Percentiles rank a stretch among this genome's conserved stretches.
These are phyloP conservation scores for Lepraria neglecta DNA, from an alignment of 495 filamentous ascomycete genomes.

Conservation along the genomic window DNA sequence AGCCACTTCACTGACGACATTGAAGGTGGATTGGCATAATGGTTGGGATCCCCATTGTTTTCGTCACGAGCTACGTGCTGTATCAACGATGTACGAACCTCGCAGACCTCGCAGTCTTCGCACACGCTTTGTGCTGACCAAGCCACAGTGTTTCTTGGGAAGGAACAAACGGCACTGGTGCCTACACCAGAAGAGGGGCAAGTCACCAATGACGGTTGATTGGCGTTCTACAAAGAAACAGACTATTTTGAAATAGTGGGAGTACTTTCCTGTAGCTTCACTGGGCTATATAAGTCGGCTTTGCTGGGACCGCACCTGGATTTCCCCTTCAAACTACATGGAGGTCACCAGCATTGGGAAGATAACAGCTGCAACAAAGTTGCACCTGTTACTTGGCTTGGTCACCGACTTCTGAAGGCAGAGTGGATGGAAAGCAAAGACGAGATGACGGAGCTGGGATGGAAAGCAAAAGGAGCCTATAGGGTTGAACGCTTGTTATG, in stretches of 20 bases:
- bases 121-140: background rate
- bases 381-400: no score
- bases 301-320: background rate
- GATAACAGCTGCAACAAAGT: no score
- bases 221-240: background rate
- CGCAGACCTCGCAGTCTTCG: background rate
- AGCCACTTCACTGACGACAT: background rate
- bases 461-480: no score
- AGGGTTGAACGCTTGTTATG: no score
- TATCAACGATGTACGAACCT: slow-evolving; percentile 17
- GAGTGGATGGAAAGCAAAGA: no score
- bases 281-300: background rate
- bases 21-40: slow-evolving; percentile 22
- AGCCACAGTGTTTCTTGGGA: slow-evolving; percentile 17
- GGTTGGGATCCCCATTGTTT: slow-evolving; percentile 20
- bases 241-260: background rate
- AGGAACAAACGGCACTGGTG: background rate
- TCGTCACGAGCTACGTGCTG: slow-evolving; percentile 23
- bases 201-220: background rate
- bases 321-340: background rate
- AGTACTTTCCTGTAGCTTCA: background rate
- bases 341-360: no score
- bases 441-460: no score
- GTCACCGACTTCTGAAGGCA: no score
- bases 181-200: background rate